Conservation (phyloP, 805 yeast genomes). For the Cephaloascus albidus region DNA sequence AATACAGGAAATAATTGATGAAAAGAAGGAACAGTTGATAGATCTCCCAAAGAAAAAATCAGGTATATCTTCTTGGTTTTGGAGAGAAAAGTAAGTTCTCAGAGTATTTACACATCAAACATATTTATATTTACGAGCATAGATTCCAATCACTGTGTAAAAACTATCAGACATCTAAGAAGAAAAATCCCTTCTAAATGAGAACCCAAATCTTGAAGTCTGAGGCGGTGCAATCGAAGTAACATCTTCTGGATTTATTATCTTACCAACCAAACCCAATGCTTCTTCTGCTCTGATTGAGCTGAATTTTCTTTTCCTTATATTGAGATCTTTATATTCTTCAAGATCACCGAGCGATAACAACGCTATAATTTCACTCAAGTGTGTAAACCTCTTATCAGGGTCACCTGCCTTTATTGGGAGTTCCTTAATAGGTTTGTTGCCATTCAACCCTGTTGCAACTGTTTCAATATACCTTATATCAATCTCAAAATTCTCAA, state of each 20-base stretch:
- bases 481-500: constrained; percentile 70
- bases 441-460: constrained; percentile 2
- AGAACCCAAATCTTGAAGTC: background rate
- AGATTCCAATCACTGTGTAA: too few species aligned
- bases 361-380: constrained; percentile 72
- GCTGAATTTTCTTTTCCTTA: constrained; percentile 59
- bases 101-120: too few species aligned
- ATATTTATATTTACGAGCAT: too few species aligned
- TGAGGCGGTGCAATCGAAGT: background rate
- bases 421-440: constrained; percentile 5
- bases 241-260: constrained; percentile 14
- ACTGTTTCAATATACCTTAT: constrained; percentile 26
- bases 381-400: constrained; percentile 67
- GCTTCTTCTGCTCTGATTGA: constrained; percentile 72
- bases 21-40: background rate
- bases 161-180: too few species aligned
- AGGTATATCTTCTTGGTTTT: background rate
- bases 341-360: constrained; percentile 56
- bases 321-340: constrained; percentile 47
- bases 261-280: constrained; percentile 44
- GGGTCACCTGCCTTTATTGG: constrained; percentile 33
- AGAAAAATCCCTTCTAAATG: background rate
- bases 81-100: background rate
- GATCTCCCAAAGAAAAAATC: background rate
- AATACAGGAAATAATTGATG: background rate